Conservation (phyloP, 768 basidiomycete genomes). For the Amanita rimosa region DNA sequence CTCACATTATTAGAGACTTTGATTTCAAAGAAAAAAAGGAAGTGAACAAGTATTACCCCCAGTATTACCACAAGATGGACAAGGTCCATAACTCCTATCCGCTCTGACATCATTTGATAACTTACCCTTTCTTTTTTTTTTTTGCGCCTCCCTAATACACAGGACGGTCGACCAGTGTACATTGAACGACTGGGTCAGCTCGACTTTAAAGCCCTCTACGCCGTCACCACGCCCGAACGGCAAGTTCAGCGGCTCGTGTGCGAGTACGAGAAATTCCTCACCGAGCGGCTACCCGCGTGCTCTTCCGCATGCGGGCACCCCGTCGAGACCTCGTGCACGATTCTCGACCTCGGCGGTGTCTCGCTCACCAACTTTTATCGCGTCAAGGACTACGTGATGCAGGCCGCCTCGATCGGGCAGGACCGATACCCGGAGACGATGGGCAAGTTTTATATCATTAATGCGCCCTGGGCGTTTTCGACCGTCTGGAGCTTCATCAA, state of each 20-base stretch:
- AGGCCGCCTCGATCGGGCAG: constrained; percentile 72
- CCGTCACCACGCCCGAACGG: constrained; percentile 75
- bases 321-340: constrained; percentile 95
- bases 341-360: constrained; percentile 78
- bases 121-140: too few species aligned
- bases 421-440: constrained; percentile 88
- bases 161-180: constrained; percentile 96
- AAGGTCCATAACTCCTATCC: constrained; percentile 36
- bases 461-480: constrained; percentile 88
- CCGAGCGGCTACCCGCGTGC: constrained; percentile 73
- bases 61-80: constrained; percentile 94
- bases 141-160: not conserved
- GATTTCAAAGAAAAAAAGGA: constrained; percentile 73
- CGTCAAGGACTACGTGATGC: constrained; percentile 85
- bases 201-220: constrained; percentile 77
- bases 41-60: constrained; percentile 91
- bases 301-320: constrained; percentile 64
- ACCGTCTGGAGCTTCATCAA: constrained; percentile 85
- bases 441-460: constrained; percentile 99
- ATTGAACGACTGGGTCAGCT: constrained; percentile 87
- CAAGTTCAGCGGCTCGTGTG: constrained; percentile 80
- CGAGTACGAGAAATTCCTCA: constrained; percentile 88
- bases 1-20: constrained; percentile 48
- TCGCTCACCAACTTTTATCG: constrained; percentile 71
- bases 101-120: not conserved